Conservation (phyloP, 306 rosid species). For the Castanea mollissima region DNA sequence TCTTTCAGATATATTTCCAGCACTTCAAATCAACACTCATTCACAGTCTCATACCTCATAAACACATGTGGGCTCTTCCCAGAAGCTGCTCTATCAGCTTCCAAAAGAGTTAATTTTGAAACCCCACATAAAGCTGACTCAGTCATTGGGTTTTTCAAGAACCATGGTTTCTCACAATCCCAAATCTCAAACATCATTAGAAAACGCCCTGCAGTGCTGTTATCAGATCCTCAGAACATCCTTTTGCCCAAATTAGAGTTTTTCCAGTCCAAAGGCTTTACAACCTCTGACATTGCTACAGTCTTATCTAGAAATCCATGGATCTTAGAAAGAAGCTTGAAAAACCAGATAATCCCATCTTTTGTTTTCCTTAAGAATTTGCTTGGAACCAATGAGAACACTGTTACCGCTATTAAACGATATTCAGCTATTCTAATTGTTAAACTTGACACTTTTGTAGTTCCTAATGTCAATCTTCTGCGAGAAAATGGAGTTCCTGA, state of each 20-base stretch:
- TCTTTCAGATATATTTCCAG: no score
- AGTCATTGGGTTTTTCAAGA: not conserved
- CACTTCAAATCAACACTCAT: no score
- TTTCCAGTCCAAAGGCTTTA: not conserved
- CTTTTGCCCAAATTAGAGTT: conserved; percentile 10
- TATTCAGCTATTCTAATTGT: no score
- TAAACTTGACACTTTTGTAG: no score
- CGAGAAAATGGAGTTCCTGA: conserved; percentile 13
- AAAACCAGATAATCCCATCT: no score
- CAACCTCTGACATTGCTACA: no score
- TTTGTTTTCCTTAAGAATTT: no score
- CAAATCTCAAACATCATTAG: not conserved
- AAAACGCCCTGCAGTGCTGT: not conserved
- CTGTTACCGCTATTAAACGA: no score
- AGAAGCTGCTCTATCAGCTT: conserved; percentile 25
- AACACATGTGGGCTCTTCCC: conserved; percentile 23
- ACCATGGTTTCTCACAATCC: not conserved
- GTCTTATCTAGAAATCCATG: no score
- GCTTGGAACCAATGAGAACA: no score
- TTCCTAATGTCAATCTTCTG: not conserved
- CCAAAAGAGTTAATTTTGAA: conserved; percentile 13
- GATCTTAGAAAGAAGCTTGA: no score
- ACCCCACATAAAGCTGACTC: not conserved
- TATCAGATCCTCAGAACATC: not conserved
- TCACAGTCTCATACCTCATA: no score